Evolutionary conservation across 768 basidiomycete genomes (phyloP), one percentile per base, ranked within the genome.

Genomic region (Boletus rex-veris): DNA sequence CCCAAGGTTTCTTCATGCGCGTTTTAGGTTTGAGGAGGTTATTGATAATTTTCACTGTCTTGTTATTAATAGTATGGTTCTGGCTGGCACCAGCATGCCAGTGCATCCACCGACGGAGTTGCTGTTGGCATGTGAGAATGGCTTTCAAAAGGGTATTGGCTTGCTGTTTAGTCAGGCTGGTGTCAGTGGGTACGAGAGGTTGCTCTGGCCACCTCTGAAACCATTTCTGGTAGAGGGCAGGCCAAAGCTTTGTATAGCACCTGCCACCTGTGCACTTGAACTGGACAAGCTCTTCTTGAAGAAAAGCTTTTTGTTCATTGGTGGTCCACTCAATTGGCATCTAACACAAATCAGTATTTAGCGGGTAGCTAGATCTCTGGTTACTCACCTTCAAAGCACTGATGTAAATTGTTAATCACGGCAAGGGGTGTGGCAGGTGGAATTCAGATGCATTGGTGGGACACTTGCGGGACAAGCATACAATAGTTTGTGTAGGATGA

Each of bases 121-220:
- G 49, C 15, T 15, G 3, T 31, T 50, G 49, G 31, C 19, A 8
- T 4, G 5, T 5, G 16, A 18, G 16, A 10, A 48, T 26, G 7
- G 47, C 47, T 2, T 39, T n/a, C 2, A 37, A n/a, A 6, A 38
- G 16, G n/a, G 10, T 18, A 2, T 11, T 7, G 3, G 3, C 18
- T 28, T 44, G 50, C 31, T 46, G 35, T 10, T 4, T 4, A 3
- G 45, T 24, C 44, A 46, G 15, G 14, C 6, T 16, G 8, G 33
- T 15, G 10, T 33, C 19, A 2, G 12, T 7, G 18, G 10, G 31
- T 3, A 7, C 8, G 6, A 30, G 4, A 2, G 4, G 6, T 1
- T n/a, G 26, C 14, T 53, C 52, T 7, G 52, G 45, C 45, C 45
- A 53, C 39, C n/a, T 47, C 18, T 19, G 21, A 28, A 42, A 47